phyloP scores from a whole-genome alignment of 768 basidiomycete genomes.

The Lentinula raphanica region DNA sequence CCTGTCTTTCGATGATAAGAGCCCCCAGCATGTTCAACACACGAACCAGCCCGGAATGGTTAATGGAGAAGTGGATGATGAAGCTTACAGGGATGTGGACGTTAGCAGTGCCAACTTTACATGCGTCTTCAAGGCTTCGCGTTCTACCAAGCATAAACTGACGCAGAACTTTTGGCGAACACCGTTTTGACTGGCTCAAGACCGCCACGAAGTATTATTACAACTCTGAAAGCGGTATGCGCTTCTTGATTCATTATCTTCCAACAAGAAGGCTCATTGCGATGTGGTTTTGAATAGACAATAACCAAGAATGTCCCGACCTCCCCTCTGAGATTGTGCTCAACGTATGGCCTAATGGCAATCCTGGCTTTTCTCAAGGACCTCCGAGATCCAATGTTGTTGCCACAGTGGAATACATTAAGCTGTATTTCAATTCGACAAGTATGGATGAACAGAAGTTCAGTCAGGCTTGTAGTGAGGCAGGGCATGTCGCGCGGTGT shows the following conservation, averaged over 20 bases:
- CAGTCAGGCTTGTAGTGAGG: slow-evolving; percentile 10
- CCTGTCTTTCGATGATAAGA: slow-evolving; percentile 10
- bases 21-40: slow-evolving; percentile 12
- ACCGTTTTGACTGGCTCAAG: slow-evolving; percentile 14
- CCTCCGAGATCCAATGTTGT: slow-evolving; percentile 13
- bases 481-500: slow-evolving; percentile 10
- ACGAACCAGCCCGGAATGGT: slow-evolving; percentile 13
- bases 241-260: background rate
- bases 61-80: slow-evolving; percentile 3
- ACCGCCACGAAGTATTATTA: slow-evolving; percentile 10
- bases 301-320: slow-evolving; percentile 12
- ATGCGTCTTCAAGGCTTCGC: too few species aligned
- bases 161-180: slow-evolving; percentile 13
- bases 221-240: slow-evolving; percentile 7
- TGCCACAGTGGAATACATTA: slow-evolving; percentile 11
- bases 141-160: too few species aligned
- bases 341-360: slow-evolving; percentile 13
- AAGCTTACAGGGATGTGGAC: slow-evolving; percentile 11
- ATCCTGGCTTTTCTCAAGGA: slow-evolving; percentile 10
- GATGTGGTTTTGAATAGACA: slow-evolving; percentile 3
- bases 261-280: too few species aligned
- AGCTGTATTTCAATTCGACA: slow-evolving; percentile 17
- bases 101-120: slow-evolving; percentile 14
- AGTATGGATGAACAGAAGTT: slow-evolving; percentile 8
- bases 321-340: slow-evolving; percentile 9